Evolutionary conservation across 2,329 filamentous ascomycete species (phyloP).

Genomic region (Bipolaris zeicola): DNA sequence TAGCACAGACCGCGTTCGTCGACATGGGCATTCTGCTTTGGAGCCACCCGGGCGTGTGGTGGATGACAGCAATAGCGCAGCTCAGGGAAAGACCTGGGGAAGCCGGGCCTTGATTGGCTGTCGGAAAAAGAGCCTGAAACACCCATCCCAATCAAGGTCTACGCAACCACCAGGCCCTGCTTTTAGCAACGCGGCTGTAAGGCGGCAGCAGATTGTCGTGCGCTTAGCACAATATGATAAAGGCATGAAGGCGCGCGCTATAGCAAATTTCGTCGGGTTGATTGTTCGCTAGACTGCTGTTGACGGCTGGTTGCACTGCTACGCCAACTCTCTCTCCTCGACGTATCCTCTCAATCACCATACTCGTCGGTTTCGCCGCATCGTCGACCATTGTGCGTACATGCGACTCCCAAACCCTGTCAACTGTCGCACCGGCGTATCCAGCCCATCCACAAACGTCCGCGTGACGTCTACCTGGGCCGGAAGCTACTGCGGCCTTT

Average conservation of each 20-base stretch:
- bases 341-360: constrained; percentile 24
- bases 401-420: constrained; percentile 23
- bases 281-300: constrained; percentile 17
- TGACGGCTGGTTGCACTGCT: constrained; percentile 8
- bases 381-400: constrained; percentile 1
- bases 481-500: constrained; percentile 27
- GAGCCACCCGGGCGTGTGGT: constrained; percentile 10
- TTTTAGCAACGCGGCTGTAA: constrained; percentile 7
- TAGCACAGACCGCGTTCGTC: constrained; percentile 25
- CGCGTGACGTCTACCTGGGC: constrained; percentile 32
- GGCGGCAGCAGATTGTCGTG: constrained; percentile 8
- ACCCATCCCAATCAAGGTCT: constrained; percentile 33
- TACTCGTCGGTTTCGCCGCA: constrained; percentile 11
- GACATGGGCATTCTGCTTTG: constrained; percentile 7
- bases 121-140: constrained; percentile 16
- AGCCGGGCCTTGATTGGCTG: constrained; percentile 27
- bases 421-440: constrained; percentile 43
- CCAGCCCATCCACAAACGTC: constrained; percentile 30
- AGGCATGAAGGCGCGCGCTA: constrained; percentile 29
- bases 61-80: constrained; percentile 6
- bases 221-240: constrained; percentile 26
- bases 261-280: constrained; percentile 25
- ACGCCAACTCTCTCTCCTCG: constrained; percentile 29
- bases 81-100: constrained; percentile 3
- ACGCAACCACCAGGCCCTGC: constrained; percentile 19